Percentiles rank a stretch among this genome's conserved stretches.
phyloP scores from a whole-genome alignment of 2,329 filamentous ascomycete genomes.

The Dactylonectria estremocensis region DNA sequence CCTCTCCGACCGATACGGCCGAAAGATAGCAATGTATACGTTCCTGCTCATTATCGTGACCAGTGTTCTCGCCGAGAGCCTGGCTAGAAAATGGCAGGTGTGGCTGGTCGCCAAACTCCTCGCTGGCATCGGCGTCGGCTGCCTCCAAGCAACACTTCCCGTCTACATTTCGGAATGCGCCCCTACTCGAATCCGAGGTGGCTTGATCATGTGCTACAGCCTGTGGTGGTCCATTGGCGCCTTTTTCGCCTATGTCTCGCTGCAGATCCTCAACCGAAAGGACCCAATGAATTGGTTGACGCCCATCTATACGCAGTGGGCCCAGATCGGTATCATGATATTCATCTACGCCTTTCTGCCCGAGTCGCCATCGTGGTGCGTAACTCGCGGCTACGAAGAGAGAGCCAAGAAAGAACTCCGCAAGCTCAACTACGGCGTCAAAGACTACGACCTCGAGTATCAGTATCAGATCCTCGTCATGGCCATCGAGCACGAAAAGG shows the following conservation, averaged over 20 bases:
- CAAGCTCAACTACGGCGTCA: conserved; percentile 44
- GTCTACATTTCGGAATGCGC: conserved; percentile 60
- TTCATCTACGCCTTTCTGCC: conserved; percentile 52
- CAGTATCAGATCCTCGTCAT: conserved; percentile 45
- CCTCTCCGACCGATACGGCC: not conserved
- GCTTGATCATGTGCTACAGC: conserved; percentile 57
- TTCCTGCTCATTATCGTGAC: not conserved
- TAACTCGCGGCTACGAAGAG: conserved; percentile 36
- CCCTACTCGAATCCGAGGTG: conserved; percentile 58
- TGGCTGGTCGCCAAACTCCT: conserved; percentile 57
- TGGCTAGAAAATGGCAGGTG: conserved; percentile 56
- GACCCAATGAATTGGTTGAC: conserved; percentile 55
- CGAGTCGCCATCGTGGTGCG: conserved; percentile 56
- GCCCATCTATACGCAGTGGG: conserved; percentile 63
- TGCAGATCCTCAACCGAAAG: conserved; percentile 52
- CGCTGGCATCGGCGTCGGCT: conserved; percentile 58
- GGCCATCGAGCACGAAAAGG: conserved; percentile 45
- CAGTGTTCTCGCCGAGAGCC: conserved; percentile 51
- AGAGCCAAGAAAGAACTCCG: conserved; percentile 28
- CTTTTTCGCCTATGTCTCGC: conserved; percentile 59
- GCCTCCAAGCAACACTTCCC: conserved; percentile 59
- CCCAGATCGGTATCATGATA: conserved; percentile 48
- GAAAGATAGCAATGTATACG: conserved; percentile 35
- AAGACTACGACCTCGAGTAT: conserved; percentile 49
- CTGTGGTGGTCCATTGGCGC: conserved; percentile 62